Base-by-base conservation (phyloP, 2,329 filamentous ascomycete genomes). In the Cryphonectria parasitica region DNA sequence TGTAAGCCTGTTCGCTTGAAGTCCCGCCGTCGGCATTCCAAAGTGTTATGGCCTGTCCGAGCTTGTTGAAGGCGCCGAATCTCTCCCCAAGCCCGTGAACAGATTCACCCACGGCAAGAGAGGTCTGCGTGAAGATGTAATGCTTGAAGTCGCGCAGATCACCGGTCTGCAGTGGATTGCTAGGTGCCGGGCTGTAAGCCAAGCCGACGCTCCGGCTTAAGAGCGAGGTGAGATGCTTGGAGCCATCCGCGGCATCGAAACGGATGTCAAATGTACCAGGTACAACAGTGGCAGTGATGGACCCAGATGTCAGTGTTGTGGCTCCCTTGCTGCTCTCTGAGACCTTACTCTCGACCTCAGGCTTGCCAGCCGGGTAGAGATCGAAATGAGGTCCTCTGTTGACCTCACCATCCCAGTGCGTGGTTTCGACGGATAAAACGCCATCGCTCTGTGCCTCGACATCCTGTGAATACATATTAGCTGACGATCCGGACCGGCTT, bases 11-110 rank as follows among this genome's bases (percentile, higher is more conserved):
- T 69, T 92, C 90, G 73, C 87, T 90, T 0, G 87, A 90, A 0
- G 90, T 92, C 13, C 90, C 90, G 7, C 88, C 88, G 74, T 90
- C 88, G 19, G 85, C 84, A 74, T 89, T 89, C 87, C 87, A 89
- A 10, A 94, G 85, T 69, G 87, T 83, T 11, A 94, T 82, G 17
- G 85, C 84, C 78, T 94, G 91, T 17, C 92, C 92, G 58, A 93
- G 89, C 78, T 92, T 94, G 78, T 92, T 91, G 80, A 92, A 92
- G 8, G 90, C 88, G 0, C 92, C 92, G 77, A 94, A 95, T 19
- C 92, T 85, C 80, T 94, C 92, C 1, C 92, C 92, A 4, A 94
- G 84, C 0, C 92, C 92, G 78, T 93, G 91, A 19, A 94, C 85
- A 0, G 89, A 88, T 79, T 94, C 92, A 39, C 87, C 87, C 0